Evolutionary conservation across 2,329 filamentous ascomycete species (phyloP), one percentile per base, ranked within the genome.

Genomic region (Verticillium albo-atrum): DNA sequence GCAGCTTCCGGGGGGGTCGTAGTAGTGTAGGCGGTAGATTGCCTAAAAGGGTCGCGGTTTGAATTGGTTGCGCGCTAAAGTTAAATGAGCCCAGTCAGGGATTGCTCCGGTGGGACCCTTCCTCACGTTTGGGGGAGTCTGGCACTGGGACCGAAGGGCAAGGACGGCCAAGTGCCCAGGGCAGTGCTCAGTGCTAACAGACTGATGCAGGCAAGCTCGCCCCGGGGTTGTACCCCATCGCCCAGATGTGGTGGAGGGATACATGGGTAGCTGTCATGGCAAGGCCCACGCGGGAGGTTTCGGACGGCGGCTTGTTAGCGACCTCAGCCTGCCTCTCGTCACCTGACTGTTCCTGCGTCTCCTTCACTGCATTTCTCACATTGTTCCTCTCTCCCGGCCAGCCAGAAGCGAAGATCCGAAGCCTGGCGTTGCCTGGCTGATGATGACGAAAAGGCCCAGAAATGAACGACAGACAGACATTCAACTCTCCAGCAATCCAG

Each of bases 51-150:
- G 71, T 58, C 66, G 63, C 63, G 68, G 66, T 68, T 71, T 65
- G 68, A 70, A 71, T 67, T 70, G 72, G 71, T 64, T 68, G 25
- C 25, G 70, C 74, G 74, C 74, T 76, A 76, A 47, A 72, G 71
- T 75, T 75, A 72, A 72, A 74, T 75, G 72, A 76, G 70, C 65
- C 61, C 63, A 63, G 66, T 67, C 66, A 68, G 65, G 63, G 66
- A 68, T 66, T 60, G 57, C 54, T 27, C n/a, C 56, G 56, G 54
- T 59, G 47, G 53, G 62, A 34, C 55, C 56, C 51, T 59, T 55
- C 62, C 52, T 53, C 30, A 32, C 54, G 34, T 47, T 47, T 47
- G 42, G 42, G 32, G 42, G 42, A 47, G 42, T 23, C 6, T 23
- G 42, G 42, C 6, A 47, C 6, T 23, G 42, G 42, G 20, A 47